Base-by-base conservation (phyloP, 2,329 filamentous ascomycete genomes). In the Fusarium solani-melongenae region DNA sequence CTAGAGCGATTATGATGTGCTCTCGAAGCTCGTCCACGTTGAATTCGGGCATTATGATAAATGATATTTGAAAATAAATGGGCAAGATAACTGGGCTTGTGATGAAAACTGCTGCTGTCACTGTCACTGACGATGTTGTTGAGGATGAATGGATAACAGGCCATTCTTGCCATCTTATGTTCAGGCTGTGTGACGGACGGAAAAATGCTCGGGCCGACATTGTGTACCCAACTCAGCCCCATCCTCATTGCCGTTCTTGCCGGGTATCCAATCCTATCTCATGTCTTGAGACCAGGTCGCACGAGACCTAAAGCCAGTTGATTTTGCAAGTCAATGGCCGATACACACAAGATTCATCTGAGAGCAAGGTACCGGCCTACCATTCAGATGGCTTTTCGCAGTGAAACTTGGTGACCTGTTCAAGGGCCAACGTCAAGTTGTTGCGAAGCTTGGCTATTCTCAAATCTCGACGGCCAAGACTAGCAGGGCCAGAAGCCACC, bases 11-110 rank as follows among this genome's bases (percentile, higher is more conserved):
- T 6, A 57, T 57, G 29, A 57, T 57, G 53, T 57, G 53, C 53
- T 57, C 53, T 57, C 53, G 53, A 36, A 57, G 53, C 53, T 57
- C 53, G 27, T 57, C 53, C 20, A 57, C 53, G n/a, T 46, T 57
- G 31, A 57, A 57, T 33, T 57, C 53, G 31, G 53, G 38, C 53
- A 34, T 57, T 34, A 15, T 57, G 31, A 36, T 57, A 4, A 20
- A 36, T 36, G 29, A 15, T 36, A 24, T 15, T 36, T 15, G 17
- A 57, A 38, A 56, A 39, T n/a, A 8, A 2, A n/a, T 24, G 15
- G 51, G 29, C 51, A 56, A 20, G 17, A 20, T n/a, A 20, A 31
- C 27, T 10, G 27, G 46, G 15, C 24, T 31, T 51, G 27, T 29
- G 20, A 51, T n/a, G 46, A 51, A 51, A 51, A 31, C 4, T 31